Evolutionary conservation across 2,329 filamentous ascomycete species (phyloP).

Genomic region (Phaeosphaeria sp.): DNA sequence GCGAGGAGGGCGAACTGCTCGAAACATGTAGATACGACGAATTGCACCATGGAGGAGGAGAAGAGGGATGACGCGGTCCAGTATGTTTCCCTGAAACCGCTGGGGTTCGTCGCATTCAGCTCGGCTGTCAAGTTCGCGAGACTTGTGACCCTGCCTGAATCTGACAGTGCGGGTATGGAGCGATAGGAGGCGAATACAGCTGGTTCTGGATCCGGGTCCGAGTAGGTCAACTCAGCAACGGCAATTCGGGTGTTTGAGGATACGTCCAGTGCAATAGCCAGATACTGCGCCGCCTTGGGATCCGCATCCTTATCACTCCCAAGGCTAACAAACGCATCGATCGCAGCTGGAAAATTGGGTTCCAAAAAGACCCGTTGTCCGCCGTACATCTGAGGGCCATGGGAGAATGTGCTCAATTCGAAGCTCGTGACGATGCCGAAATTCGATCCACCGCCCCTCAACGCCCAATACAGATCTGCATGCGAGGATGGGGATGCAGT

Average conservation of each 20-base stretch:
- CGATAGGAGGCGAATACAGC: constrained; percentile 1
- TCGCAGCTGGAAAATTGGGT: constrained; percentile 13
- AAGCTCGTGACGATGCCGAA: constrained; percentile 30
- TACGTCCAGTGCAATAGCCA: background rate
- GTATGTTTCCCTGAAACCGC: constrained; percentile 26
- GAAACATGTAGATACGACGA: constrained; percentile 19
- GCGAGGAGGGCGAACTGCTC: constrained; percentile 16
- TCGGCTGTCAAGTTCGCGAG: constrained; percentile 18
- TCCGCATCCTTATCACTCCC: constrained; percentile 19
- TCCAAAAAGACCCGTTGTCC: constrained; percentile 9
- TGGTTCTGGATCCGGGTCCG: background rate
- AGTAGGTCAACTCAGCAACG: constrained; percentile 1
- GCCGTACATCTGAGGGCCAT: constrained; percentile 26
- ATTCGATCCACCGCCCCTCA: constrained; percentile 39
- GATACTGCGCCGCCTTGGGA: constrained; percentile 18
- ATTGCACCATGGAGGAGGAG: constrained; percentile 16
- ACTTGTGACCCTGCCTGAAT: constrained; percentile 20
- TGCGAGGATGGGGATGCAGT: constrained; percentile 27
- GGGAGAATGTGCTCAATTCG: constrained; percentile 19
- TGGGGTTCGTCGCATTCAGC: constrained; percentile 11
- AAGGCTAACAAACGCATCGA: constrained; percentile 23
- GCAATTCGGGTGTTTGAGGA: background rate
- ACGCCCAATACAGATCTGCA: constrained; percentile 36
- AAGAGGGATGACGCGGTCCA: constrained; percentile 31
- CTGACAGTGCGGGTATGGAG: constrained; percentile 6